These are phyloP conservation scores for Fusarium transvaalense DNA, from an alignment of 2,329 filamentous ascomycete genomes.

Conservation along the genomic window DNA sequence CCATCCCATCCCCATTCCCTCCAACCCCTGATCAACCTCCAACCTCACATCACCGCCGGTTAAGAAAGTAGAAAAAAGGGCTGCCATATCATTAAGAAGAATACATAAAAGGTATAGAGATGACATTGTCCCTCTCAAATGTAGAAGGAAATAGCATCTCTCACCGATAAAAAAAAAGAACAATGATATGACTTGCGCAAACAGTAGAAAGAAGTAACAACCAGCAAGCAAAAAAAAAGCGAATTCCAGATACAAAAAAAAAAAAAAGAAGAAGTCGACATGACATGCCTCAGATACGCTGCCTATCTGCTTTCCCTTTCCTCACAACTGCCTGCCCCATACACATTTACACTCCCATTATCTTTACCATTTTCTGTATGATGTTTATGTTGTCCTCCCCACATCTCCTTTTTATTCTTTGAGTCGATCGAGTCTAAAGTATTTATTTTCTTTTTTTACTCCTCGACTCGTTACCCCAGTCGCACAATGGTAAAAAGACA, in stretches of 20 bases:
- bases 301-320: constrained; percentile 24
- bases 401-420: constrained; percentile 4
- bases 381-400: constrained; percentile 16
- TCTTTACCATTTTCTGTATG: constrained; percentile 11
- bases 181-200: constrained; percentile 7
- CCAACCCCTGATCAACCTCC: too few species aligned
- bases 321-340: constrained; percentile 2
- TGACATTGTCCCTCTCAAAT: not conserved
- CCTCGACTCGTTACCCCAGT: not conserved
- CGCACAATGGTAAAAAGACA: constrained; percentile 3
- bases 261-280: not conserved
- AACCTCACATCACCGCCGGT: not conserved
- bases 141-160: not conserved
- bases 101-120: constrained; percentile 10
- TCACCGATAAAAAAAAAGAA: constrained; percentile 8
- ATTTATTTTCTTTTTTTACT: not conserved
- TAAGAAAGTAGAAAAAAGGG: constrained; percentile 35
- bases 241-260: constrained; percentile 30
- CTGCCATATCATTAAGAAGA: constrained; percentile 43
- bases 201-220: constrained; percentile 7
- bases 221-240: constrained; percentile 4
- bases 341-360: not conserved
- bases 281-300: constrained; percentile 30
- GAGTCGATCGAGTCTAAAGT: not conserved
- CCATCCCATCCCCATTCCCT: not conserved